A percentile compares a stretch with the other conserved stretches of the same genome.
These are phyloP conservation scores for Glebionis coronaria DNA, from an alignment of 129 eudicot species.

Conservation along the genomic window DNA sequence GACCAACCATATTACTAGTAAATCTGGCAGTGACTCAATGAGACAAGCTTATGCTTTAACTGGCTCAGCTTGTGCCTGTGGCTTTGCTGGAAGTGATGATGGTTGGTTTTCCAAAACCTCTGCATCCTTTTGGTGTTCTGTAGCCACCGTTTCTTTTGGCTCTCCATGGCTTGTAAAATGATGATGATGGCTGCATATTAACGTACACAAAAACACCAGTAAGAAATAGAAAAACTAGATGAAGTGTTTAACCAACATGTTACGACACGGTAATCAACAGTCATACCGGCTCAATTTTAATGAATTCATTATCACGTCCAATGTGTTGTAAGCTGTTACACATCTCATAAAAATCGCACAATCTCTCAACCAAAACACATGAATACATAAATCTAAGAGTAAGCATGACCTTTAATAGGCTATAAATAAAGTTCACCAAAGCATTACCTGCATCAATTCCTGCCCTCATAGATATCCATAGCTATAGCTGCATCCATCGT, in stretches of 20 bases:
- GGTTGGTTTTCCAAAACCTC: slow-evolving; percentile 47
- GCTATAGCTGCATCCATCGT: slow-evolving; percentile 67
- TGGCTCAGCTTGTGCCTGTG: slow-evolving; percentile 37
- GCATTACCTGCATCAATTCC: slow-evolving; percentile 74
- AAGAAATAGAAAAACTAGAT: background rate
- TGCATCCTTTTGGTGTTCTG: slow-evolving; percentile 53
- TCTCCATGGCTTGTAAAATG: slow-evolving; percentile 72
- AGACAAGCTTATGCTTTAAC: slow-evolving; percentile 54
- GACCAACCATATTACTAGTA: slow-evolving; percentile 44
- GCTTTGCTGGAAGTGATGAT: slow-evolving; percentile 53
- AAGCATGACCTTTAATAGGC: background rate
- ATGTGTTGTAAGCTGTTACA: slow-evolving; percentile 71
- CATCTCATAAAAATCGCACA: slow-evolving; percentile 75
- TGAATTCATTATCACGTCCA: slow-evolving; percentile 67
- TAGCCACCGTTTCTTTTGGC: slow-evolving; percentile 48
- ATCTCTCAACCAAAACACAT: slow-evolving; percentile 55
- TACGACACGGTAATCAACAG: no score
- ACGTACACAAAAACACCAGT: slow-evolving; percentile 17
- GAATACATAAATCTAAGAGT: background rate
- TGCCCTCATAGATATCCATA: slow-evolving; percentile 73
- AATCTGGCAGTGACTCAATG: slow-evolving; percentile 59
- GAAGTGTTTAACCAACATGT: background rate
- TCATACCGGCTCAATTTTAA: slow-evolving; percentile 77
- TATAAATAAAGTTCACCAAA: background rate
- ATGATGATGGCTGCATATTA: slow-evolving; percentile 67